phyloP scores from a whole-genome alignment of 208 protist genomes.

The Trichomonas vaginalis region DNA sequence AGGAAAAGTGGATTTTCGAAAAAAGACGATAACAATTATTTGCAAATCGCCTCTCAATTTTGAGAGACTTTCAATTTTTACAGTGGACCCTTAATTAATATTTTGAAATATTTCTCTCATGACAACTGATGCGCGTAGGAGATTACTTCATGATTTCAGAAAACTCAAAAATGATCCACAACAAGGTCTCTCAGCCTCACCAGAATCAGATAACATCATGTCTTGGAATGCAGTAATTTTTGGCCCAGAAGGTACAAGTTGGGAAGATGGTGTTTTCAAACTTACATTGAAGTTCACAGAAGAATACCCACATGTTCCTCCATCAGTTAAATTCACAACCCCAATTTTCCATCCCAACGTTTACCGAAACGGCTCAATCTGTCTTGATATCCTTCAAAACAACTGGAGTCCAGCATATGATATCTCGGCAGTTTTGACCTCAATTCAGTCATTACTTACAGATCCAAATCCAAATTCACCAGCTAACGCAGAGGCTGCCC shows the following conservation, averaged over 20 bases:
- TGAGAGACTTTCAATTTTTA: too few species aligned
- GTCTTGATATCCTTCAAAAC: conserved; percentile 96
- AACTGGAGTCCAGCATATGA: conserved; percentile 90
- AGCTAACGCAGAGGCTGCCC: conserved; percentile 89
- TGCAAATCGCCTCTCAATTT: too few species aligned
- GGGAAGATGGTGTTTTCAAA: conserved; percentile 58
- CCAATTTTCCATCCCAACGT: conserved; percentile 97
- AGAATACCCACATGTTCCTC: conserved; percentile 82
- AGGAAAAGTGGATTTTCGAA: too few species aligned
- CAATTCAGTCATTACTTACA: conserved; percentile 93
- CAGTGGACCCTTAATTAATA: too few species aligned
- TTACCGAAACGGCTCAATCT: conserved; percentile 89
- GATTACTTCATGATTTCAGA: conserved; percentile 71
- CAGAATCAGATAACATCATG: conserved; percentile 66
- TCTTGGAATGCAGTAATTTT: conserved; percentile 72
- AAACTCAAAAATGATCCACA: conserved; percentile 63
- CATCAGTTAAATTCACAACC: conserved; percentile 84
- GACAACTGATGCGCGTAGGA: conserved; percentile 44
- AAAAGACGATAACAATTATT: too few species aligned
- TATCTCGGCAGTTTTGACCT: conserved; percentile 89
- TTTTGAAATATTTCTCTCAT: too few species aligned
- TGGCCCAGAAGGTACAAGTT: conserved; percentile 35
- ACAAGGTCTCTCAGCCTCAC: conserved; percentile 58
- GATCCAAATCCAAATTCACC: conserved; percentile 98
- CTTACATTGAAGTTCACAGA: conserved; percentile 65